phyloP scores from a whole-genome alignment of 1,284 basidiomycete genomes.

The Peniophora sp. region DNA sequence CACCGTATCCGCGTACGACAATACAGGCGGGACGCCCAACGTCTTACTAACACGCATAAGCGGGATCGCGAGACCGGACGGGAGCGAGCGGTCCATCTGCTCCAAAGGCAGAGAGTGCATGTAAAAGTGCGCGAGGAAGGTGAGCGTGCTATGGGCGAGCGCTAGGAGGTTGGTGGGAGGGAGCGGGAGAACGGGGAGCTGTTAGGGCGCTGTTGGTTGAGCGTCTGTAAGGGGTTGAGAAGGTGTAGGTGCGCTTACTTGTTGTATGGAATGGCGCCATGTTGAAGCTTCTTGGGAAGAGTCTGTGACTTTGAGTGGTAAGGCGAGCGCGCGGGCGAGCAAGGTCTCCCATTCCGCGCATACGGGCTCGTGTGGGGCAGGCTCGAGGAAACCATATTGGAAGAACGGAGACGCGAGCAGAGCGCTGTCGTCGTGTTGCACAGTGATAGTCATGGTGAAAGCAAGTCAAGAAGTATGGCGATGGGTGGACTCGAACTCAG shows the following conservation, averaged over 20 bases:
- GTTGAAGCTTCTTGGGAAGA: conserved; percentile 10
- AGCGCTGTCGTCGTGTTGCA: not conserved
- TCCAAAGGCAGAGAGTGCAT: conserved; percentile 34
- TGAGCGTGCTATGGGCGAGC: conserved; percentile 36
- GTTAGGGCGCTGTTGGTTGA: conserved; percentile 18
- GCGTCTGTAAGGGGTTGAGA: not conserved
- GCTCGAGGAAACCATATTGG: conserved; percentile 33
- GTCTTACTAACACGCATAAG: conserved; percentile 35
- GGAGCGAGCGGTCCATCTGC: conserved; percentile 18
- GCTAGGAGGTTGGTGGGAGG: conserved; percentile 29
- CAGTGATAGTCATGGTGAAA: too few species aligned
- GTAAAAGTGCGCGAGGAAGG: conserved; percentile 47
- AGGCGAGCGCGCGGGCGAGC: conserved; percentile 19
- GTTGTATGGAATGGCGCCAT: conserved; percentile 32
- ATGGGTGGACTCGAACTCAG: too few species aligned
- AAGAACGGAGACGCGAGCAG: conserved; percentile 4
- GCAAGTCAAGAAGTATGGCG: too few species aligned
- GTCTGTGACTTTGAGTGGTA: conserved; percentile 17
- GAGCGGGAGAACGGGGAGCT: conserved; percentile 19
- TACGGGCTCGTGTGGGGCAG: conserved; percentile 17
- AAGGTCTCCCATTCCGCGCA: conserved; percentile 36
- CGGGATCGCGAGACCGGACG: conserved; percentile 37
- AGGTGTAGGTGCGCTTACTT: conserved; percentile 17
- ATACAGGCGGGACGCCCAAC: conserved; percentile 47
- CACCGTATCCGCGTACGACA: conserved; percentile 54